These are phyloP conservation scores for Gossypium thurberi DNA, from an alignment of 345 rosid species.

Conservation along the genomic window DNA sequence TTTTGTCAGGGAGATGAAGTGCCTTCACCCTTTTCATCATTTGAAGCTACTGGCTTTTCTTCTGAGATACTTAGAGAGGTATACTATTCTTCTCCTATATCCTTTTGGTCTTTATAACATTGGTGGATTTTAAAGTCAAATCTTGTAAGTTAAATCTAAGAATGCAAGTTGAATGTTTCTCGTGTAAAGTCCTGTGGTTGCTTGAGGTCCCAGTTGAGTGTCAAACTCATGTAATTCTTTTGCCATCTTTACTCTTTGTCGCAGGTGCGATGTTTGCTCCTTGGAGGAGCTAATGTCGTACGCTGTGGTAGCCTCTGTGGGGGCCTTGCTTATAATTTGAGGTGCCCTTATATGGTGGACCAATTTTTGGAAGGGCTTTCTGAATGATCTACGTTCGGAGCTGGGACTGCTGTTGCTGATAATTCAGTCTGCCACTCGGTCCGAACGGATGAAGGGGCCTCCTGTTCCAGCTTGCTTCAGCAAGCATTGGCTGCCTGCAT, in stretches of 20 bases:
- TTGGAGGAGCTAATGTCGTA: slow-evolving; percentile 99
- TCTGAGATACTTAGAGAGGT: slow-evolving; percentile 95
- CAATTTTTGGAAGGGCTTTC: slow-evolving; percentile 69
- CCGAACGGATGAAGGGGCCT: slow-evolving; percentile 70
- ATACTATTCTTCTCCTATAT: slow-evolving; percentile 19
- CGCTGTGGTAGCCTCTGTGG: slow-evolving; percentile 76
- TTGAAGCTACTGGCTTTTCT: slow-evolving; percentile 82
- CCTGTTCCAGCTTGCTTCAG: slow-evolving; percentile 85
- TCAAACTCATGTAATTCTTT: slow-evolving; percentile 50
- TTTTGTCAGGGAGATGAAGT: slow-evolving; percentile 65
- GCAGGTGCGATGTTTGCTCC: slow-evolving; percentile 99
- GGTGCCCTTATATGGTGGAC: slow-evolving; percentile 66
- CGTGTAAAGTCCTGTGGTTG: slow-evolving; percentile 26
- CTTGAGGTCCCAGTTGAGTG: slow-evolving; percentile 47
- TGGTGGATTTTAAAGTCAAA: slow-evolving; percentile 4
- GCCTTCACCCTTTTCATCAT: slow-evolving; percentile 69
- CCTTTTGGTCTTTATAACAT: background rate
- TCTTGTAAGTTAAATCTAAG: background rate
- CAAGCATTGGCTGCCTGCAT: slow-evolving; percentile 68
- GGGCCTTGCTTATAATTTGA: slow-evolving; percentile 70
- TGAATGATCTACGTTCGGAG: slow-evolving; percentile 61
- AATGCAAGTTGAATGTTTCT: slow-evolving; percentile 11
- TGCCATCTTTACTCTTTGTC: slow-evolving; percentile 77
- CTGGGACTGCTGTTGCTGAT: slow-evolving; percentile 83
- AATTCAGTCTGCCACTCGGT: slow-evolving; percentile 65